Base-by-base conservation (phyloP, 805 yeast genomes). In the Myxozyma sirexii region DNA sequence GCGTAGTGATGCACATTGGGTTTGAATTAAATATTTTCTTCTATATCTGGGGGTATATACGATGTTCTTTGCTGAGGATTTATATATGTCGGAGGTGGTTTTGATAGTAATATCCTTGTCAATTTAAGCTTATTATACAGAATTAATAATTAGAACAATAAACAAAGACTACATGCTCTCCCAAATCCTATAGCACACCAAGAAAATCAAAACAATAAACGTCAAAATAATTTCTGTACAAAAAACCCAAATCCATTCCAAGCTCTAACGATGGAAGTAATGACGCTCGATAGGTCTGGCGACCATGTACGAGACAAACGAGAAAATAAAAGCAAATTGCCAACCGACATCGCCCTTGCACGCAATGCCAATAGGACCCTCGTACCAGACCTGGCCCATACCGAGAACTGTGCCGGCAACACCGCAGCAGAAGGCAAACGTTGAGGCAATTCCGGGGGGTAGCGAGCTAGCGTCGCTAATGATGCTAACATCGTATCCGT, bases 321-420 rank as follows among this genome's bases (percentile, higher is more conserved):
- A 76, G 69, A 89, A 88, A 7, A 78, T 81, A 56, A 81, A 80
- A 44, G 86, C 89, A 60, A 91, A 77, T 77, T 88, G 94, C 71
- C 88, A 89, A 37, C 96, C 97, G 70, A 91, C 80, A 72, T 90
- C 97, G 62, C 93, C 97, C 68, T 96, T 96, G 63, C 52, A 71
- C 12, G 70, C 74, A 38, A 70, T 71, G 42, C 84, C 91, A 67
- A 89, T 69, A 46, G 82, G 86, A 69, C 97, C 97, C 17, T 72
- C 72, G 78, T 86, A 92, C 90, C 96, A 92, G 3, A 82, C 81
- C 77, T 90, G 96, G 71, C 80, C 78, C 96, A 92, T 90, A 67
- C 97, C 97, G 49, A 89, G 59, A 10, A 84, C 96, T 39, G 85
- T 89, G 74, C 97, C 97, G 73, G 88, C 81, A 78, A 91, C 50